Evolutionary conservation across 306 rosid species (phyloP).

Genomic region (Alnus glutinosa): DNA sequence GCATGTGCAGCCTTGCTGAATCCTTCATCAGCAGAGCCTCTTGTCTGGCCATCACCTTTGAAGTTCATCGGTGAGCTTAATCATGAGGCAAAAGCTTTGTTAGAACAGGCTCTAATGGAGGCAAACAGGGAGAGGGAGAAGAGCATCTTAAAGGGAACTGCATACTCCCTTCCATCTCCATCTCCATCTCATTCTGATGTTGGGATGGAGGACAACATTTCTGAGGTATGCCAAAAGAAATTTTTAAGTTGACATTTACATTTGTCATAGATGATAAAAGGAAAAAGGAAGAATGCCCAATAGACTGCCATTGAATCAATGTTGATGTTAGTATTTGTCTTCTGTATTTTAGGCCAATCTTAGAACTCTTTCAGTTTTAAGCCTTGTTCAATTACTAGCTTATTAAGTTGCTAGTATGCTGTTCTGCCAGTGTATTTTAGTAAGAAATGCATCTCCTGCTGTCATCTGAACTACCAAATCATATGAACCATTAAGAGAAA

Average conservation of each 20-base stretch:
- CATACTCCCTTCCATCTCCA: slow-evolving; percentile 63
- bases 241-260: no score
- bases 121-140: slow-evolving; percentile 90
- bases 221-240: slow-evolving; percentile 51
- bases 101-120: slow-evolving; percentile 85
- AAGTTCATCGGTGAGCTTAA: slow-evolving; percentile 88
- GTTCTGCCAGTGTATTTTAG: neutral
- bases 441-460: neutral
- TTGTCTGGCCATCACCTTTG: slow-evolving; percentile 98
- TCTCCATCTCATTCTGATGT: slow-evolving; percentile 63
- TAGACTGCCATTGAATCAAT: no score
- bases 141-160: slow-evolving; percentile 68
- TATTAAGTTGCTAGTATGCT: neutral
- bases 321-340: no score
- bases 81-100: slow-evolving; percentile 72
- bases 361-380: neutral
- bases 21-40: slow-evolving; percentile 91
- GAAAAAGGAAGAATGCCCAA: no score
- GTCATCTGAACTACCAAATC: no score
- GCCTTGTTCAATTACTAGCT: neutral
- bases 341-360: neutral
- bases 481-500: neutral
- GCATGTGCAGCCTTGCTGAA: slow-evolving; percentile 89
- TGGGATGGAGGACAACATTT: slow-evolving; percentile 53
- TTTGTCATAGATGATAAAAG: no score